Conservation (phyloP, 2,329 filamentous ascomycete genomes). For the Fusarium continuum region DNA sequence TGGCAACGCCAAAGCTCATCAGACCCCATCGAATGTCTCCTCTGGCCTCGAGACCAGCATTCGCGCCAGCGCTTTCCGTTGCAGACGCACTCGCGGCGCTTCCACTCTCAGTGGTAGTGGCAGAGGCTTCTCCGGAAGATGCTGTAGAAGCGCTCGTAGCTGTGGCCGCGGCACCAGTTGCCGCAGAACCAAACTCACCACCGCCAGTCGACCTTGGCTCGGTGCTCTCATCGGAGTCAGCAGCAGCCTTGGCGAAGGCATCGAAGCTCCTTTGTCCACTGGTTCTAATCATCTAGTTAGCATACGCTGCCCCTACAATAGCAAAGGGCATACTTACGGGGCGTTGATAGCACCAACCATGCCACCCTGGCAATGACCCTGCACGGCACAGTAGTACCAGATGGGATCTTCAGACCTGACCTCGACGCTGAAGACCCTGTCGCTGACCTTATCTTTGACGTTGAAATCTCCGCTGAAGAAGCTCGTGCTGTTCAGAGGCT, state of each 20-base stretch:
- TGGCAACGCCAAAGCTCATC: conserved; percentile 32
- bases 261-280: conserved; percentile 28
- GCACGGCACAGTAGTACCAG: conserved; percentile 71
- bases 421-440: conserved; percentile 34
- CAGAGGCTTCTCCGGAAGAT: not conserved
- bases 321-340: conserved; percentile 28
- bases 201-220: conserved; percentile 36
- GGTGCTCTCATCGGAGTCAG: conserved; percentile 17
- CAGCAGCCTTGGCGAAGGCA: conserved; percentile 25
- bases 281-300: conserved; percentile 10
- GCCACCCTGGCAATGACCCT: conserved; percentile 66
- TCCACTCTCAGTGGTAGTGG: conserved; percentile 22
- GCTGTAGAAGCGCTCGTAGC: not conserved
- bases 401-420: conserved; percentile 60
- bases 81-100: conserved; percentile 7
- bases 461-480: conserved; percentile 51
- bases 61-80: conserved; percentile 12
- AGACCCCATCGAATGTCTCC: conserved; percentile 42
- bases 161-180: conserved; percentile 22
- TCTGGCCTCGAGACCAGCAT: conserved; percentile 26
- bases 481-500: conserved; percentile 60
- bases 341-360: conserved; percentile 63
- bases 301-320: not conserved
- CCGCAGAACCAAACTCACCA: conserved; percentile 26
- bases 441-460: conserved; percentile 21